Evolutionary conservation across 2,329 filamentous ascomycete species (phyloP), one percentile per base, ranked within the genome.

Genomic region (Paecilomyces sp.): DNA sequence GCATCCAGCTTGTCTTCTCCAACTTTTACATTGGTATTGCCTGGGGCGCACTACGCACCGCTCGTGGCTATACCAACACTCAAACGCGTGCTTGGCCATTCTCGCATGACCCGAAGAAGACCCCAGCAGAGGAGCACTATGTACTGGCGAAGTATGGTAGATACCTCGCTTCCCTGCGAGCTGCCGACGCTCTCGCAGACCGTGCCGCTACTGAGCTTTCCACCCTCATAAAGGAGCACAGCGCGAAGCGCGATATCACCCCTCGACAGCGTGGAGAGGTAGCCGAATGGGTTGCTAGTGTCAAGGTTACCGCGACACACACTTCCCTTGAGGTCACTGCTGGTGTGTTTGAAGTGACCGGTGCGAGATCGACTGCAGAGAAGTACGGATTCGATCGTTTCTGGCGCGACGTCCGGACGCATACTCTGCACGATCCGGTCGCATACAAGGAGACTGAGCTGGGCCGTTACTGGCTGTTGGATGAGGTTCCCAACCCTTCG

Each of bases 21-120:
- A 88, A 88, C 68, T 85, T 88, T 66, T 87, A 88, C 67, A 74
- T 88, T 1, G 85, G 85, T 1, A 88, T 88, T 61, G 82, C 85
- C 0, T 77, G 80, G 52, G 85, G 86, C 0, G 82, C 85, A 0
- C 74, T 88, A 0, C 74, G 81, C 7, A 80, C 79, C 52, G 85
- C 84, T 0, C 71, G 80, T 0, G 77, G 79, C 28, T 88, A 88
- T 62, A 88, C 85, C 0, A 72, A 71, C 1, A 80, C 78, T 25
- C 74, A 73, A 24, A 88, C 86, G 0, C 79, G 86, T 0, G 75
- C 86, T 0, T 89, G 86, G 85, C 85, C 86, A 0, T 88, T 76
- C 61, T 84, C 85, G 5, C 83, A 84, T 1, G 85, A 88, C 59
- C 82, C 83, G 69, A 88, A 88, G 61, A 77, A 82, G 2, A 79